These are phyloP conservation scores for Moelleriella libera DNA, from an alignment of 2,329 filamentous ascomycete genomes.

Conservation along the genomic window DNA sequence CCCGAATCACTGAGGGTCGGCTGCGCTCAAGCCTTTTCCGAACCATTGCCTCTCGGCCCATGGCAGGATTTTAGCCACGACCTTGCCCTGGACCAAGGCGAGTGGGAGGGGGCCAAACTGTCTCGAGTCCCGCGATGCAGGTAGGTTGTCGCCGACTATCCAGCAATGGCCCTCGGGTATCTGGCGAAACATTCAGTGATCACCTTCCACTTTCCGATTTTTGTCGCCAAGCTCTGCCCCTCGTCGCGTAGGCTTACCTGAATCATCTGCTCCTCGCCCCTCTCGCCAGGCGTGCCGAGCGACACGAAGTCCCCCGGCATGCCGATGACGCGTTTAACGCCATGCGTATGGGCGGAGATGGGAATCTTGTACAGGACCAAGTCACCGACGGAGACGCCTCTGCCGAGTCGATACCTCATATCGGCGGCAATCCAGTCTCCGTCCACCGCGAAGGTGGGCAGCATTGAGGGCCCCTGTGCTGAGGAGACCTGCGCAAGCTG, in stretches of 20 bases:
- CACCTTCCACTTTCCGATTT: neutral
- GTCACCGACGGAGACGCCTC: conserved; percentile 60
- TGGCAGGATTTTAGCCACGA: conserved; percentile 49
- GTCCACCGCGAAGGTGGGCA: conserved; percentile 60
- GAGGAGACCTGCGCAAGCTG: conserved; percentile 48
- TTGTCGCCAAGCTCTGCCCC: neutral
- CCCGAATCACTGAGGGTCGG: conserved; percentile 5
- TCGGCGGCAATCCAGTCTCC: conserved; percentile 59
- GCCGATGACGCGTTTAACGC: conserved; percentile 68
- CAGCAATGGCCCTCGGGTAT: conserved; percentile 88
- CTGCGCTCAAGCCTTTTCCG: conserved; percentile 24
- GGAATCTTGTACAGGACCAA: conserved; percentile 70
- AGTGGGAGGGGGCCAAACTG: conserved; percentile 77
- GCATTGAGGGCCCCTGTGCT: conserved; percentile 70
- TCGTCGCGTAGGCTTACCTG: conserved; percentile 32
- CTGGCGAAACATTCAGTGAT: conserved; percentile 27
- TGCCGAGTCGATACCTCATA: conserved; percentile 54
- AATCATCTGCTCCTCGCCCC: conserved; percentile 39
- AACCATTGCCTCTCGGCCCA: conserved; percentile 37
- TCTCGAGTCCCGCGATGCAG: conserved; percentile 74
- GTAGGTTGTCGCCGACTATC: conserved; percentile 77
- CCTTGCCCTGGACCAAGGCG: conserved; percentile 71
- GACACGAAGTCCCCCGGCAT: conserved; percentile 66
- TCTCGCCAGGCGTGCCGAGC: conserved; percentile 42
- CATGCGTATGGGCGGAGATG: conserved; percentile 41